These are phyloP conservation scores for Viridothelium virens DNA, from an alignment of 495 filamentous ascomycete species.

Conservation along the genomic window DNA sequence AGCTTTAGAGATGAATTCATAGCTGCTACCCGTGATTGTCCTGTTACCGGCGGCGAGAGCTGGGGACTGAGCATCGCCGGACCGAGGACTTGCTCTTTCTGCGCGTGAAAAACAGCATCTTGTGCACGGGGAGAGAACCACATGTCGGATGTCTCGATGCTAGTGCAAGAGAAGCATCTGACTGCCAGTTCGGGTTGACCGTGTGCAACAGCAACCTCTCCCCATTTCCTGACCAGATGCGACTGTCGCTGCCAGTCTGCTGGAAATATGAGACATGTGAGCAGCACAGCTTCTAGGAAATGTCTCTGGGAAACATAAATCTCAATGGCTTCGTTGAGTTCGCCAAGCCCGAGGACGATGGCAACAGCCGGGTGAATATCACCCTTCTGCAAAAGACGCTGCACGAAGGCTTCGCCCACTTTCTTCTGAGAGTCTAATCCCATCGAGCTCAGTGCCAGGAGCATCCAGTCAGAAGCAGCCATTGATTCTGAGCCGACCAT, in stretches of 20 bases:
- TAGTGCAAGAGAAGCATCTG: conserved; percentile 54
- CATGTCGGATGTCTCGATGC: conserved; percentile 50
- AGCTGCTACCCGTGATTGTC: conserved; percentile 34
- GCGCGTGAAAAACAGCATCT: conserved; percentile 43
- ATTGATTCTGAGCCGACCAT: conserved; percentile 67
- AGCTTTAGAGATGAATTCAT: conserved; percentile 86
- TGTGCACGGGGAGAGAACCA: conserved; percentile 80
- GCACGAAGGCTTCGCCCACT: conserved; percentile 84
- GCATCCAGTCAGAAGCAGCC: conserved; percentile 92
- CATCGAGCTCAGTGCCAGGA: conserved; percentile 86
- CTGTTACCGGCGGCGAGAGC: conserved; percentile 33
- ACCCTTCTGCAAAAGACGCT: conserved; percentile 78
- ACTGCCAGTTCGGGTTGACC: conserved; percentile 85
- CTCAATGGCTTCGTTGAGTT: conserved; percentile 90
- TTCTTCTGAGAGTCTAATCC: conserved; percentile 74
- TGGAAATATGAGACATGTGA: conserved; percentile 59
- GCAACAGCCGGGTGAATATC: conserved; percentile 89
- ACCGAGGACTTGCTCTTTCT: conserved; percentile 29
- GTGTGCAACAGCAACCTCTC: conserved; percentile 79
- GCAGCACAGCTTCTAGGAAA: conserved; percentile 82
- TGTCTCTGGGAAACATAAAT: conserved; percentile 87
- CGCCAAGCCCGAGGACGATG: conserved; percentile 83
- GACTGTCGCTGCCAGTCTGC: conserved; percentile 83
- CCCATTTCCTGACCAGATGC: conserved; percentile 86
- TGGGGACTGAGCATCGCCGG: conserved; percentile 34